These are phyloP conservation scores for Nigrograna mackinnonii DNA, from an alignment of 2,329 filamentous ascomycete species.

Conservation along the genomic window DNA sequence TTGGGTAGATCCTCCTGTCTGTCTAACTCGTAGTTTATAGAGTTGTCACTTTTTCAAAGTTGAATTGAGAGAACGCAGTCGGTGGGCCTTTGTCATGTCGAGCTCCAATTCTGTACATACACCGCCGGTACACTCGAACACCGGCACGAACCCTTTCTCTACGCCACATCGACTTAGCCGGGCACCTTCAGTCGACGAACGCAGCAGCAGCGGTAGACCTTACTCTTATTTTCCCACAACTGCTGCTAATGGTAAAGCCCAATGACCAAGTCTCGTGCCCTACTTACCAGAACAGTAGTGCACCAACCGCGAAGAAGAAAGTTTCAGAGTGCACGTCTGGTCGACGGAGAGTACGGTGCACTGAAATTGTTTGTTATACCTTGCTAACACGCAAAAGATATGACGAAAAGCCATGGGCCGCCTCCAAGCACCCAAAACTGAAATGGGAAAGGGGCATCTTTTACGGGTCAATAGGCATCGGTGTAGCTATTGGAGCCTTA, in stretches of 20 bases:
- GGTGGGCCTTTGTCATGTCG: constrained; percentile 15
- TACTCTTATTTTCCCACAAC: constrained; percentile 15
- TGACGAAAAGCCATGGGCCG: constrained; percentile 24
- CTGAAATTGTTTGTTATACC: background rate
- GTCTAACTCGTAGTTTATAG: constrained; percentile 1
- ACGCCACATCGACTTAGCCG: constrained; percentile 23
- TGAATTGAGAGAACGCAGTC: background rate
- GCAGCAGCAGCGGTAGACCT: constrained; percentile 11
- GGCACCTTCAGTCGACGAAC: constrained; percentile 18
- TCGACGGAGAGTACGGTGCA: constrained; percentile 15
- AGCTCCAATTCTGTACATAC: constrained; percentile 21
- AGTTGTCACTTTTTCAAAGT: constrained; percentile 6
- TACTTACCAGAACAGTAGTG: constrained; percentile 5
- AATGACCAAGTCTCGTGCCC: background rate
- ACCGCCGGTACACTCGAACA: constrained; percentile 12
- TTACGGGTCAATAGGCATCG: constrained; percentile 20
- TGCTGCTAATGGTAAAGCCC: constrained; percentile 7
- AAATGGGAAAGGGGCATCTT: constrained; percentile 24
- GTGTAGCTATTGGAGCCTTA: constrained; percentile 21
- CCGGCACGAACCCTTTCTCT: constrained; percentile 23
- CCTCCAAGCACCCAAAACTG: constrained; percentile 18
- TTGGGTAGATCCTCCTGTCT: constrained; percentile 6
- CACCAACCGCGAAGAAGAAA: constrained; percentile 16
- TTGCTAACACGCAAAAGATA: constrained; percentile 11
- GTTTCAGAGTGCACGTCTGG: constrained; percentile 22